Base-by-base conservation (phyloP, 352 stramenopile species). In the Phytophthora quininea region DNA sequence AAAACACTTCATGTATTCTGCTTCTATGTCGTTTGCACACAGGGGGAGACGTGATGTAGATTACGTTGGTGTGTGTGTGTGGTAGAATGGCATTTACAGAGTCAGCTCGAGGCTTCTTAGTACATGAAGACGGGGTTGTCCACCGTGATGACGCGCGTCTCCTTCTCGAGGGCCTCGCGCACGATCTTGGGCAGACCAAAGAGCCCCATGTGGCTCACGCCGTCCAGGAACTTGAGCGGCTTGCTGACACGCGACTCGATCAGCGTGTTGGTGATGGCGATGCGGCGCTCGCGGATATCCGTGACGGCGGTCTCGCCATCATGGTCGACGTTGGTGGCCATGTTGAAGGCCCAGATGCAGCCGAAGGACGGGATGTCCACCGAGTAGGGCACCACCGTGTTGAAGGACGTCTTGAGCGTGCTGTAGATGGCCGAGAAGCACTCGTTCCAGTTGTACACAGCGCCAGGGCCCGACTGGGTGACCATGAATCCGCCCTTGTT, bases 51-150 rank as follows among this genome's bases (percentile, higher is more conserved):
- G 43, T 8, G 37, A 54, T 40, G 46, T 74, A 55, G n/a, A 51
- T 54, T 40, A 40, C 35, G 55, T 60, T 64, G 61, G 54, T 55
- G 52, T 69, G 66, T 24, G 19, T 24, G 19, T 24, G 19, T 24
- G 19, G 19, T 70, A 62, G 42, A 67, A 61, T 70, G 62, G 61
- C 62, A 67, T 71, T 70, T 64, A 65, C 62, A 75, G 45, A 61
- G 66, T 73, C 67, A 54, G 56, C 67, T 40, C 51, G 12, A 52
- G 40, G 51, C 55, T 67, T 74, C 46, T 94, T 90, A 98, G 78
- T 89, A 98, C 95, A 99, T 98, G 80, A 98, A 99, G 52, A 99
- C 86, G 46, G 96, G 96, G 83, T 98, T 98, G 56, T 95, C 95
- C 47, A 97, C 84, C 29, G 96, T 99, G 80, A 99, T 98, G 64